These are phyloP conservation scores for Phylloporus sp. DNA, from an alignment of 1,284 basidiomycete species.

Conservation along the genomic window DNA sequence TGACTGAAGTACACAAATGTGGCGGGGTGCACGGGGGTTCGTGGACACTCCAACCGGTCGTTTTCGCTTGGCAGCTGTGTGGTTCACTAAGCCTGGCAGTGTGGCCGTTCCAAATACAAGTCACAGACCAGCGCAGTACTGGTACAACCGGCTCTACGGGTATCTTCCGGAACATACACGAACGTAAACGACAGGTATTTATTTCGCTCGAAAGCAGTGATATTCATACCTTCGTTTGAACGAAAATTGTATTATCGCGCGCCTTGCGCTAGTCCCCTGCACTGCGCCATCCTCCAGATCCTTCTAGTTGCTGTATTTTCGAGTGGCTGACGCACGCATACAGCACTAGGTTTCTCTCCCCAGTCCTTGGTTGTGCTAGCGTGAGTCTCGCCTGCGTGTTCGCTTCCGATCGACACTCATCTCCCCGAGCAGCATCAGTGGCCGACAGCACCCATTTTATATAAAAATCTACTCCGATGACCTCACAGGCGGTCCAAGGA, in stretches of 20 bases:
- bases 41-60: neutral
- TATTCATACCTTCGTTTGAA: neutral
- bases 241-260: neutral
- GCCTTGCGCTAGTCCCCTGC: neutral
- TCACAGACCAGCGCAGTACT: conserved; percentile 5
- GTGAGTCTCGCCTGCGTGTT: conserved; percentile 12
- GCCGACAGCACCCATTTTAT: neutral
- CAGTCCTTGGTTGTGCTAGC: neutral
- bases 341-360: neutral
- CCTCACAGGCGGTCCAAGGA: conserved; percentile 33
- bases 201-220: conserved; percentile 9
- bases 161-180: conserved; percentile 15
- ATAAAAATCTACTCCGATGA: conserved; percentile 18
- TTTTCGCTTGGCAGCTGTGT: conserved; percentile 25
- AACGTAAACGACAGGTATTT: conserved; percentile 12
- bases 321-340: conserved; percentile 6
- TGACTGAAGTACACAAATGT: neutral
- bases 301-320: neutral
- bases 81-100: neutral
- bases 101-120: neutral
- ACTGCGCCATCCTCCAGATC: conserved; percentile 13
- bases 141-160: conserved; percentile 23
- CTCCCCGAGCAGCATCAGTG: neutral
- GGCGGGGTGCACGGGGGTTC: conserved; percentile 25
- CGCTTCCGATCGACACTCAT: conserved; percentile 14